phyloP scores from a whole-genome alignment of 2,329 filamentous ascomycete genomes.

The Neonectria faginata region DNA sequence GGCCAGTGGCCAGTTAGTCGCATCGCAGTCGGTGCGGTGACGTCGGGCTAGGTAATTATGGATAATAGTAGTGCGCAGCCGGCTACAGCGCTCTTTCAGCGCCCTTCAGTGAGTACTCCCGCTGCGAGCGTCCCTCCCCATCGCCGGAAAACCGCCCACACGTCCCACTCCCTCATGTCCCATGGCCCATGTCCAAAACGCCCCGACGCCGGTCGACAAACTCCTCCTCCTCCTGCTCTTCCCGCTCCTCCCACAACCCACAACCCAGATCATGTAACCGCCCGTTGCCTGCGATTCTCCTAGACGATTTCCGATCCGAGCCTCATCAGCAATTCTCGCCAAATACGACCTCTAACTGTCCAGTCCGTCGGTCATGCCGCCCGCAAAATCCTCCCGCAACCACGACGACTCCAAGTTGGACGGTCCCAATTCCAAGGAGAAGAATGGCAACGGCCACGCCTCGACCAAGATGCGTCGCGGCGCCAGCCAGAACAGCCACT shows the following conservation, averaged over 20 bases:
- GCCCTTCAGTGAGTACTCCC: neutral
- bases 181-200: slow-evolving; percentile 29
- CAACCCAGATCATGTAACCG: slow-evolving; percentile 40
- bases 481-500: slow-evolving; percentile 63
- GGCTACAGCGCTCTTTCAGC: neutral
- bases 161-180: slow-evolving; percentile 18
- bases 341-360: neutral
- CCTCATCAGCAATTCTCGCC: slow-evolving; percentile 19
- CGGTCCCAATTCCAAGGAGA: slow-evolving; percentile 56
- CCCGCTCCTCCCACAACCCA: slow-evolving; percentile 30
- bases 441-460: slow-evolving; percentile 56
- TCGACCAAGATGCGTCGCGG: slow-evolving; percentile 68
- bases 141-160: slow-evolving; percentile 36
- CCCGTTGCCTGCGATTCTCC: slow-evolving; percentile 8
- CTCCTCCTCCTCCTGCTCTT: slow-evolving; percentile 35
- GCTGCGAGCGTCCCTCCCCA: slow-evolving; percentile 26
- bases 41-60: slow-evolving; percentile 20
- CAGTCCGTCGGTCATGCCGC: slow-evolving; percentile 53
- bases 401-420: slow-evolving; percentile 62
- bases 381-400: slow-evolving; percentile 59
- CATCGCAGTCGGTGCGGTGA: slow-evolving; percentile 29
- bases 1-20: neutral
- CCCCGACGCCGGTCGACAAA: slow-evolving; percentile 41
- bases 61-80: slow-evolving; percentile 2
- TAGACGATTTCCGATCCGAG: slow-evolving; percentile 12